phyloP scores from a whole-genome alignment of 2,329 filamentous ascomycete genomes.

The Tympanopsis confertula region DNA sequence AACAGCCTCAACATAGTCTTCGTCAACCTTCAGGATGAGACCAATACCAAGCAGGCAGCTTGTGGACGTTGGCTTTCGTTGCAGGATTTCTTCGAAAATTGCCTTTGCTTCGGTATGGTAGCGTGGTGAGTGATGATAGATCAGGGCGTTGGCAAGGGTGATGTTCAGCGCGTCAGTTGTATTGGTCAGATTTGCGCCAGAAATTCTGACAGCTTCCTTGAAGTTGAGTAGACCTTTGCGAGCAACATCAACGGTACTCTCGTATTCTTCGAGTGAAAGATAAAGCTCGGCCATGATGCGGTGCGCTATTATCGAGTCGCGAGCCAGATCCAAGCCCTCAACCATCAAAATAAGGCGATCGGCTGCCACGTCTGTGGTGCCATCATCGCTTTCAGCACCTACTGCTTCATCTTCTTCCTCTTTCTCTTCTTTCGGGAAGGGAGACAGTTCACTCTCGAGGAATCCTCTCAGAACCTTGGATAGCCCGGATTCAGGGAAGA shows the following conservation, averaged over 20 bases:
- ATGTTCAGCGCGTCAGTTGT: conserved; percentile 48
- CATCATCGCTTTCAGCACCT: conserved; percentile 21
- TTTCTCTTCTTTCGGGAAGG: conserved; percentile 49
- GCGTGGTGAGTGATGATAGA: conserved; percentile 80
- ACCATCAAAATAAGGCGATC: conserved; percentile 66
- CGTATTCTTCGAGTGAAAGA: conserved; percentile 72
- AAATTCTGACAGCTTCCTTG: conserved; percentile 34
- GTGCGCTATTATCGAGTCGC: conserved; percentile 73
- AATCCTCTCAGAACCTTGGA: conserved; percentile 74
- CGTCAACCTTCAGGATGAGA: conserved; percentile 82
- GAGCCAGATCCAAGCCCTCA: conserved; percentile 68
- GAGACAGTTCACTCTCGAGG: conserved; percentile 71
- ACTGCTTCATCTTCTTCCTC: conserved; percentile 21
- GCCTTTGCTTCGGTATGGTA: conserved; percentile 78
- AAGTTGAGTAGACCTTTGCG: conserved; percentile 42
- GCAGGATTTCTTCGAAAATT: conserved; percentile 75
- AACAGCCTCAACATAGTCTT: conserved; percentile 73
- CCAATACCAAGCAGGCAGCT: conserved; percentile 80
- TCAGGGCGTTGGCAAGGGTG: conserved; percentile 73
- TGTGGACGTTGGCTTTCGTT: conserved; percentile 65
- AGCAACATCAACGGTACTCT: conserved; percentile 65
- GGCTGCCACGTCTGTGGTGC: conserved; percentile 31
- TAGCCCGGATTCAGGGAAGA: conserved; percentile 77
- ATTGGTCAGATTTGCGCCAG: conserved; percentile 43
- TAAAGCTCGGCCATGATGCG: conserved; percentile 77